Base-by-base conservation (phyloP, 352 stramenopile genomes). In the Phytophthora agathidicida region DNA sequence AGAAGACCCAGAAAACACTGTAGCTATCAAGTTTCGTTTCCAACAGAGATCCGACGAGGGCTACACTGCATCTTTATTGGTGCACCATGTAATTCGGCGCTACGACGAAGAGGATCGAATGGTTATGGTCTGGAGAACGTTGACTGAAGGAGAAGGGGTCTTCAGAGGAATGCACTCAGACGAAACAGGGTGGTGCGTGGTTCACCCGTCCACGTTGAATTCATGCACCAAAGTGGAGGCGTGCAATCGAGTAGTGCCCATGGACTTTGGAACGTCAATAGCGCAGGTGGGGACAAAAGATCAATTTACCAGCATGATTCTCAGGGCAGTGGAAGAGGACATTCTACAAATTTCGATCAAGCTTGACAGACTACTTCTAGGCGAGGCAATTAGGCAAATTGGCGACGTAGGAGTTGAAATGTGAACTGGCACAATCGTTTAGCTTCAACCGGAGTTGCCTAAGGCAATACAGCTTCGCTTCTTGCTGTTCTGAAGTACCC, bases 161-260 rank as follows among this genome's bases (percentile, higher is more conserved):
- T 65, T 52, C 14, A 31, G 3, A 6, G 48, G 48, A 1, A 53
- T 54, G 47, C 24, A 65, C n/a, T 44, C 39, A 0, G 48, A 65
- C 4, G 57, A 65, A 20, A 65, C 48, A 3, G 57, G 48, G 5
- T 65, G 57, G 48, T 48, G 48, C 8, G 8, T 48, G 17, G 32
- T 65, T 32, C 23, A 26, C 3, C n/a, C 56, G 1, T 39, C 56
- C 7, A 11, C 37, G 6, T 23, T 36, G 31, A 32, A 48, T 22
- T 28, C 39, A 3, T 58, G 38, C 9, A 30, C 57, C 0, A 32
- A 28, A n/a, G 39, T 58, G 23, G 35, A 63, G 36, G 33, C 23
- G 3, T 63, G 45, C 16, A 52, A 16, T 33, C 55, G 46, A 8
- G 1, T 46, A 10, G 24, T 64, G 3, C 55, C 55, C 4, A 35